Conservation (phyloP, 1,139 yeast genomes). For the Sugiyamaella sp. region DNA sequence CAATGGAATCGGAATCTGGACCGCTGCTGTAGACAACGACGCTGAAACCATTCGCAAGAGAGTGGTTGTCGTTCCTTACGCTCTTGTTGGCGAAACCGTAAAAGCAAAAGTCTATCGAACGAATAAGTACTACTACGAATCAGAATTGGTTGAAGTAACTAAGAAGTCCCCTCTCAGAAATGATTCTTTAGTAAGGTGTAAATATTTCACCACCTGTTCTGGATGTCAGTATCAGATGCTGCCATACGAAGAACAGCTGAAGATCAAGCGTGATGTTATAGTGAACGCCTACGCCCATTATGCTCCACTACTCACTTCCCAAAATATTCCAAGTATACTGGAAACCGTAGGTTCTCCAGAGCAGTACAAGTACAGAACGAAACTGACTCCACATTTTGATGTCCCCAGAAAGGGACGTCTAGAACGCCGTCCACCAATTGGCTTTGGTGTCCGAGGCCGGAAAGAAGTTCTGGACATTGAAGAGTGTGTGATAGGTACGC, state of each 20-base stretch:
- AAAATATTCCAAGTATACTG: constrained; percentile 59
- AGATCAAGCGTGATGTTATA: constrained; percentile 72
- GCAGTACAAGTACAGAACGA: constrained; percentile 79
- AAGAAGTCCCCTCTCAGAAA: constrained; percentile 52
- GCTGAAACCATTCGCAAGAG: constrained; percentile 24
- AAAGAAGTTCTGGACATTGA: constrained; percentile 86
- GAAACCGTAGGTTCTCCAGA: constrained; percentile 80
- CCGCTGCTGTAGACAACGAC: constrained; percentile 14
- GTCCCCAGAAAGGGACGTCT: constrained; percentile 57
- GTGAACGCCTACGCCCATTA: constrained; percentile 79
- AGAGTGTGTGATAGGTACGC: constrained; percentile 89
- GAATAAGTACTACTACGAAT: constrained; percentile 72
- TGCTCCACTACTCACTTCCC: constrained; percentile 52
- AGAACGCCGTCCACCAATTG: constrained; percentile 67
- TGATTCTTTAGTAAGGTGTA: constrained; percentile 61
- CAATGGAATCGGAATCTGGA: constrained; percentile 44
- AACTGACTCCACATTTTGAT: constrained; percentile 94
- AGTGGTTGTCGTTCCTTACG: constrained; percentile 76
- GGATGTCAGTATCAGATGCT: constrained; percentile 94
- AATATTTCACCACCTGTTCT: constrained; percentile 77
- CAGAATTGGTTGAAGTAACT: constrained; percentile 65
- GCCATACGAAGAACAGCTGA: constrained; percentile 69
- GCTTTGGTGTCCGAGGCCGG: constrained; percentile 84
- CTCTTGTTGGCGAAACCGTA: constrained; percentile 82
- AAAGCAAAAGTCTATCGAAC: constrained; percentile 73